A percentile compares a stretch with the other conserved stretches of the same genome.
Conservation (phyloP, 257 asterid species). For the Solanum pimpinellifolium region DNA sequence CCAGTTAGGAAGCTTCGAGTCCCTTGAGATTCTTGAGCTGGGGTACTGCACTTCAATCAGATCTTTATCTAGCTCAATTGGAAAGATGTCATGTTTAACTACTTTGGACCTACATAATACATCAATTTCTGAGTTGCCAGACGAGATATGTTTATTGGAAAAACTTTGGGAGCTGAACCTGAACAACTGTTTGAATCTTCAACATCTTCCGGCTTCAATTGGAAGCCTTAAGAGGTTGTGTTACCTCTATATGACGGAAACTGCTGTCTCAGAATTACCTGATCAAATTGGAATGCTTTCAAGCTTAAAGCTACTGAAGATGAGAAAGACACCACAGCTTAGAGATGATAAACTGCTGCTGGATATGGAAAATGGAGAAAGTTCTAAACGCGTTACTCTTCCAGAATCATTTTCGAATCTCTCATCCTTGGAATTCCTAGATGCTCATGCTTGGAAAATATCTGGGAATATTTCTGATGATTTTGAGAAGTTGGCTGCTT, state of each 20-base stretch:
- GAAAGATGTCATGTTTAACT: conserved; percentile 4
- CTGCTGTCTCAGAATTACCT: conserved; percentile 18
- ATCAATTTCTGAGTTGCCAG: conserved; percentile 12
- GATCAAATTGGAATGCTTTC: conserved; percentile 16
- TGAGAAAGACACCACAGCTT: conserved; percentile 5
- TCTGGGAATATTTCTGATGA: conserved; percentile 14
- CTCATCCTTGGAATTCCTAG: conserved; percentile 7
- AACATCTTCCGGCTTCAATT: conserved; percentile 8
- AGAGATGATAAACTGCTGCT: background rate
- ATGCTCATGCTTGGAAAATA: conserved; percentile 22
- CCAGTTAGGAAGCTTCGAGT: conserved; percentile 3
- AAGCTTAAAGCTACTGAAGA: conserved; percentile 5
- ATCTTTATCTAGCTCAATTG: conserved; percentile 9
- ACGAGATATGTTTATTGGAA: conserved; percentile 8
- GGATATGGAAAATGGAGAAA: background rate
- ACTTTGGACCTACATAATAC: conserved; percentile 8
- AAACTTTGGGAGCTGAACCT: background rate
- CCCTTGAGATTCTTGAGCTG: conserved; percentile 10
- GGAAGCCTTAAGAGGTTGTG: conserved; percentile 13
- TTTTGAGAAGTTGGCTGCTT: conserved; percentile 9
- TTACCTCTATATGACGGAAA: conserved; percentile 9
- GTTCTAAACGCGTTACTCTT: conserved; percentile 2
- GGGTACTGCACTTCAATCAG: background rate
- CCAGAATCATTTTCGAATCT: conserved; percentile 21
- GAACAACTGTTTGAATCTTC: conserved; percentile 5